Conservation (phyloP, 2,329 filamentous ascomycete species). For the Sporothrix inflata region DNA sequence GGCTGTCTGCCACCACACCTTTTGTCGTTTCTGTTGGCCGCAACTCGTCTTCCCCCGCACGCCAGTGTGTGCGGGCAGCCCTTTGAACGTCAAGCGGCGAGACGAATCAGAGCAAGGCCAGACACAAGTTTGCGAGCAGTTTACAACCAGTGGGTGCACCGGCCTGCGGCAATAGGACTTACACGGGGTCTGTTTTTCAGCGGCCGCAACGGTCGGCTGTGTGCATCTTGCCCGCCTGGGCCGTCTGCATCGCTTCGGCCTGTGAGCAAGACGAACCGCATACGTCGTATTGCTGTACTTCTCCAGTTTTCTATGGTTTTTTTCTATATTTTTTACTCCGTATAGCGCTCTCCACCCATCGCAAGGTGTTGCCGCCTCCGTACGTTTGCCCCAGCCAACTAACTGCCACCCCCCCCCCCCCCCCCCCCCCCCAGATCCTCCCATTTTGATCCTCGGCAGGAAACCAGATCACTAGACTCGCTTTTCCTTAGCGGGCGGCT, state of each 20-base stretch:
- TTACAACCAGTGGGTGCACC: no score
- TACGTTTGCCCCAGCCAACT: not conserved
- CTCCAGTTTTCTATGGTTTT: not conserved
- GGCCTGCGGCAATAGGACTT: not conserved
- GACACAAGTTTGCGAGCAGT: not conserved
- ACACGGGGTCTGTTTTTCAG: not conserved
- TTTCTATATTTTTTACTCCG: not conserved
- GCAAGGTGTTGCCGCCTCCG: constrained; percentile 4
- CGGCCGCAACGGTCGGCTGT: not conserved
- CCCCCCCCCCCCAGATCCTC: not conserved
- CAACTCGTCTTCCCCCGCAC: constrained; percentile 13
- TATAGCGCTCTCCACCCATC: not conserved
- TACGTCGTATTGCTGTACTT: no score
- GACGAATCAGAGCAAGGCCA: not conserved
- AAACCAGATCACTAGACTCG: constrained; percentile 10
- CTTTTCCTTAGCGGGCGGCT: constrained; percentile 4
- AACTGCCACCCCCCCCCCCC: not conserved
- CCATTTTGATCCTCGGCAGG: constrained; percentile 29
- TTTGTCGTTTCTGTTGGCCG: not conserved
- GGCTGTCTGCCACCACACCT: constrained; percentile 13
- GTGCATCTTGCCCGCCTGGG: not conserved
- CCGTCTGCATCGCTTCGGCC: not conserved
- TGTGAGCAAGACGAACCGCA: not conserved
- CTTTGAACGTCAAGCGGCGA: not conserved
- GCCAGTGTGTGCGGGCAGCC: not conserved